Evolutionary conservation across 306 rosid genomes (phyloP).

Genomic region (Cotoneaster glaucophyllus): DNA sequence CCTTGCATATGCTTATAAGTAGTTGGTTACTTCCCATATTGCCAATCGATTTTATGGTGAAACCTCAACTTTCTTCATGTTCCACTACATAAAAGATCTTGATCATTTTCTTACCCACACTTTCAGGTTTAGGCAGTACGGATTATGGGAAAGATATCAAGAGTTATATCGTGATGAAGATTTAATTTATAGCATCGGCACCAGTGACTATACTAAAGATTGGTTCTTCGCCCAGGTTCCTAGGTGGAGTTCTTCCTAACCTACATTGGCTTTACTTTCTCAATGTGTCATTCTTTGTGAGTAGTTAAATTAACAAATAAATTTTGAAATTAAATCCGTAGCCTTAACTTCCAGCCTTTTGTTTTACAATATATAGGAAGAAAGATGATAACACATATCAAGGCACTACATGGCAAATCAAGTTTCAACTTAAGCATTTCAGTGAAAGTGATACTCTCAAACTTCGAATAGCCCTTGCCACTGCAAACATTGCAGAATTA

Average conservation of each 20-base stretch:
- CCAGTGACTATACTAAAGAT: conserved; percentile 28
- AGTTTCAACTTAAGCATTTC: conserved; percentile 44
- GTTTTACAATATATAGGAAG: conserved; percentile 34
- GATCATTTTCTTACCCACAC: neutral
- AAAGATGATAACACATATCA: conserved; percentile 43
- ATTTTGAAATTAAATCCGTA: neutral
- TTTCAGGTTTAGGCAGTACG: conserved; percentile 43
- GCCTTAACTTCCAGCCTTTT: neutral
- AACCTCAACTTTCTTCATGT: too few relatives aligned
- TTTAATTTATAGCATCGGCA: conserved; percentile 26
- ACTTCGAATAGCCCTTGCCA: conserved; percentile 65
- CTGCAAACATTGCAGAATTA: conserved; percentile 50
- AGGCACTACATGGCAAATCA: conserved; percentile 74
- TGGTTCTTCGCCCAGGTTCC: conserved; percentile 43
- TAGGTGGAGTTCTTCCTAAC: conserved; percentile 23
- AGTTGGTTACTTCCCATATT: too few relatives aligned
- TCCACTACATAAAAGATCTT: neutral
- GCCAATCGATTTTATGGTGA: too few relatives aligned
- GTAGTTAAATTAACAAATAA: too few relatives aligned
- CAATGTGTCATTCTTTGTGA: neutral
- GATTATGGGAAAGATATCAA: conserved; percentile 44
- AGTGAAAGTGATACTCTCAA: conserved; percentile 30
- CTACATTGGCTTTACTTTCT: too few relatives aligned
- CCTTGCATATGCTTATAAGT: too few relatives aligned
- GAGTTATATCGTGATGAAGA: conserved; percentile 34